phyloP scores from a whole-genome alignment of 2,329 filamentous ascomycete genomes.

The Alternaria metachromatica region DNA sequence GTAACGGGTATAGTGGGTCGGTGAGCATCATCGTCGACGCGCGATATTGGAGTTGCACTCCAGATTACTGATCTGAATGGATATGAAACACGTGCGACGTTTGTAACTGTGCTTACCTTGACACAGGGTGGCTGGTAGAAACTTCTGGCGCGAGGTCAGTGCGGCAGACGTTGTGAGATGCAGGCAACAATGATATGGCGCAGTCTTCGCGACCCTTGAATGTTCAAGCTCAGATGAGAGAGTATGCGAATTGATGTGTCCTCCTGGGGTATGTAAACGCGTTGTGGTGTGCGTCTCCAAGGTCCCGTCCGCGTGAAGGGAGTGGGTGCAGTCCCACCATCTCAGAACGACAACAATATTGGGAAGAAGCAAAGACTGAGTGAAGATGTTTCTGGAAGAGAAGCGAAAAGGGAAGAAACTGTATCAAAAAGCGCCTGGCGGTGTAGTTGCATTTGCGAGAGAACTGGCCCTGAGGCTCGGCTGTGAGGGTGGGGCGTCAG shows the following conservation, averaged over 20 bases:
- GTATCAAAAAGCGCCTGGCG: not conserved
- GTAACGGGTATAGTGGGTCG: conserved; percentile 8
- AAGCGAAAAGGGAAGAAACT: not conserved
- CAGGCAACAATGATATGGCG: not conserved
- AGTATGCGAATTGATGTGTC: not conserved
- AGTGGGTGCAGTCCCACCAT: not conserved
- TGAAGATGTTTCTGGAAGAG: not conserved
- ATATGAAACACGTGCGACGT: not conserved
- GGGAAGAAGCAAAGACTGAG: not conserved
- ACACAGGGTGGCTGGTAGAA: not conserved
- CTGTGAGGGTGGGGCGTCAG: not conserved
- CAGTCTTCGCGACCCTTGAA: not conserved
- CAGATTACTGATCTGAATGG: not conserved
- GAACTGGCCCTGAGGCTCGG: not conserved
- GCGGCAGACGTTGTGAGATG: not conserved
- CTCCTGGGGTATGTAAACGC: not conserved
- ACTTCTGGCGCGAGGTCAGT: not conserved
- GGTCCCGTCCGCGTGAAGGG: not conserved
- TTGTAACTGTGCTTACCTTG: not conserved
- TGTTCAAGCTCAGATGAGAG: not conserved
- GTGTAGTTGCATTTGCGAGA: not conserved
- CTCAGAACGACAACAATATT: not conserved
- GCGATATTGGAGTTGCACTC: not conserved
- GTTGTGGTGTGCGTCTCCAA: not conserved
- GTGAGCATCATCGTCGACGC: not conserved